Conservation (phyloP, 768 basidiomycete genomes). For the Chalciporus piperatus region DNA sequence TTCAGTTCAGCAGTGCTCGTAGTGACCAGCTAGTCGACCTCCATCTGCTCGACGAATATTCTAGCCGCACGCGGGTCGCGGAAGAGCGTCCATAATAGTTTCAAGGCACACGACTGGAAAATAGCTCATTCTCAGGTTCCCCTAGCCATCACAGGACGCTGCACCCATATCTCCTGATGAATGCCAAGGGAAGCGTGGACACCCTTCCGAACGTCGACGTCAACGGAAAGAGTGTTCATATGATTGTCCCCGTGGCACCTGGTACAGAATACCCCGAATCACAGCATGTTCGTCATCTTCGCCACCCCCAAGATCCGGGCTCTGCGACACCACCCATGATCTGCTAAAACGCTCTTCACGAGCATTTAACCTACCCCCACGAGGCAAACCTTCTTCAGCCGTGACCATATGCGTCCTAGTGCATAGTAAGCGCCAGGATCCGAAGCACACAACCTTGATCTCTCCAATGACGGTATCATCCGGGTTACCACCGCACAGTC, state of each 20-base stretch:
- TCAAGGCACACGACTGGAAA: background rate
- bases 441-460: background rate
- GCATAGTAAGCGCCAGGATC: background rate
- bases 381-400: background rate
- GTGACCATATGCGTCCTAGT: background rate
- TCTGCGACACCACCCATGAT: background rate
- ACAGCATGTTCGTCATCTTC: too few relatives aligned
- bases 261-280: background rate
- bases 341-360: background rate
- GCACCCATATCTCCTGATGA: background rate
- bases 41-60: background rate
- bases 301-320: background rate
- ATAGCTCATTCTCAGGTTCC: background rate
- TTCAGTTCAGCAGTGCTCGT: background rate
- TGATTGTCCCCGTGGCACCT: background rate
- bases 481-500: too few relatives aligned
- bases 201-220: background rate
- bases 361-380: background rate
- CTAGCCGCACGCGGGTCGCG: conserved; percentile 3
- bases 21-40: conserved; percentile 3
- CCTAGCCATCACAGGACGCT: too few relatives aligned
- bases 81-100: conserved; percentile 8
- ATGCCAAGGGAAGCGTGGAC: too few relatives aligned
- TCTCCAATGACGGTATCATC: too few relatives aligned
- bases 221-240: background rate